These are phyloP conservation scores for Digitaria exilis DNA, from an alignment of 202 grass and related monocot species.

Conservation along the genomic window DNA sequence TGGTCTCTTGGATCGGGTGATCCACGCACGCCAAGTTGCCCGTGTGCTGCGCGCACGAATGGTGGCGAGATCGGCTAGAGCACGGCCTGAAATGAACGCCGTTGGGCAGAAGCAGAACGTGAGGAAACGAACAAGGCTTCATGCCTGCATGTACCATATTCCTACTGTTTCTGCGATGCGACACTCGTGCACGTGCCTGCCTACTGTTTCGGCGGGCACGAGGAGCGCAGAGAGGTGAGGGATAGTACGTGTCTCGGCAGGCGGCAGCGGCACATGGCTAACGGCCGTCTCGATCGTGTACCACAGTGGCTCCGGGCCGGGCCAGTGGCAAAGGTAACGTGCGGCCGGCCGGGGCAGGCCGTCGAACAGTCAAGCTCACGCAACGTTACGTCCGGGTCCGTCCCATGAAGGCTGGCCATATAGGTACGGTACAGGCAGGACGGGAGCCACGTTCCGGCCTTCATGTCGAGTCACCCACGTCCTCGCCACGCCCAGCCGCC, in stretches of 20 bases:
- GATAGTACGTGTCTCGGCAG: neutral
- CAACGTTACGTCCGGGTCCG: neutral
- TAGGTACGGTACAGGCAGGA: neutral
- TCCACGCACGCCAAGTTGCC: no score
- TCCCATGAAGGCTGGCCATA: neutral
- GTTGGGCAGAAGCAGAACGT: no score
- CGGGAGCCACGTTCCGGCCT: neutral
- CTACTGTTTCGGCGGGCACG: no score
- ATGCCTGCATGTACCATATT: no score
- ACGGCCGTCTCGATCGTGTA: neutral
- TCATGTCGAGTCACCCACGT: neutral
- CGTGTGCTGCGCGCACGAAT: no score
- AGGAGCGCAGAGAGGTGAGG: neutral
- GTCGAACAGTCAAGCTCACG: neutral
- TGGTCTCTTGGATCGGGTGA: no score
- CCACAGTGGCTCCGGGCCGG: neutral
- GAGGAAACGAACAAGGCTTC: no score
- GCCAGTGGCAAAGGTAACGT: constrained; percentile 37
- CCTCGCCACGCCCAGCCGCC: neutral
- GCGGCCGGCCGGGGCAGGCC: neutral
- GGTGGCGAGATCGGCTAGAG: no score
- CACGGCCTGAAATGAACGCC: no score
- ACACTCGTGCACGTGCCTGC: neutral
- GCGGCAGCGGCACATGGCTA: constrained; percentile 10
- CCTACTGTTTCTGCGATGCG: no score